Evolutionary conservation across 2,329 filamentous ascomycete genomes (phyloP).

Genomic region (Chrysoporthe deuterocubensis): DNA sequence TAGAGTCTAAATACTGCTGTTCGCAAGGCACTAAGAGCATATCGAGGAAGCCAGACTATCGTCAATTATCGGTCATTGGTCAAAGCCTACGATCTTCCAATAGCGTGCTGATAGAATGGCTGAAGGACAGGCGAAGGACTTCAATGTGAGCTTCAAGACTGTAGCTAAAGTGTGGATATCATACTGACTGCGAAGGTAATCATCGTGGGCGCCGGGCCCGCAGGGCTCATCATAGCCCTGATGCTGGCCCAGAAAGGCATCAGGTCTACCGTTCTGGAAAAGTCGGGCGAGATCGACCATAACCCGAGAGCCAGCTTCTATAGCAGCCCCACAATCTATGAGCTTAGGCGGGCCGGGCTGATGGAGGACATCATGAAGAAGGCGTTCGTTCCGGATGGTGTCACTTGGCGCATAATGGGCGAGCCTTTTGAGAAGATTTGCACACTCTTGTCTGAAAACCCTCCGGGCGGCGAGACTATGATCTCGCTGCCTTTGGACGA

Average conservation of each 20-base stretch:
- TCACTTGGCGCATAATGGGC: slow-evolving; percentile 35
- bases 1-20: not conserved
- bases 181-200: slow-evolving; percentile 28
- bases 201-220: slow-evolving; percentile 33
- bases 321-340: slow-evolving; percentile 33
- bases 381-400: slow-evolving; percentile 35
- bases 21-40: not conserved
- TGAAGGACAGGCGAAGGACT: not conserved
- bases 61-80: not conserved
- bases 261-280: slow-evolving; percentile 36
- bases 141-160: not conserved
- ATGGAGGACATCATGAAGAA: slow-evolving; percentile 35
- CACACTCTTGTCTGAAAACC: slow-evolving; percentile 25
- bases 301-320: slow-evolving; percentile 40
- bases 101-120: not conserved
- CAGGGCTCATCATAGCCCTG: slow-evolving; percentile 33
- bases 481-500: slow-evolving; percentile 48
- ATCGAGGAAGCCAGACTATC: not conserved
- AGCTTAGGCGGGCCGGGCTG: slow-evolving; percentile 37
- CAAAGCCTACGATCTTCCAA: not conserved
- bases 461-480: slow-evolving; percentile 36
- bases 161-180: fast-evolving
- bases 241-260: slow-evolving; percentile 33
- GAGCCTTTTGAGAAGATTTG: slow-evolving; percentile 29
- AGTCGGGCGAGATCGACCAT: slow-evolving; percentile 34